Conservation (phyloP, 805 yeast species). For the Kodamaea lidongshanica region DNA sequence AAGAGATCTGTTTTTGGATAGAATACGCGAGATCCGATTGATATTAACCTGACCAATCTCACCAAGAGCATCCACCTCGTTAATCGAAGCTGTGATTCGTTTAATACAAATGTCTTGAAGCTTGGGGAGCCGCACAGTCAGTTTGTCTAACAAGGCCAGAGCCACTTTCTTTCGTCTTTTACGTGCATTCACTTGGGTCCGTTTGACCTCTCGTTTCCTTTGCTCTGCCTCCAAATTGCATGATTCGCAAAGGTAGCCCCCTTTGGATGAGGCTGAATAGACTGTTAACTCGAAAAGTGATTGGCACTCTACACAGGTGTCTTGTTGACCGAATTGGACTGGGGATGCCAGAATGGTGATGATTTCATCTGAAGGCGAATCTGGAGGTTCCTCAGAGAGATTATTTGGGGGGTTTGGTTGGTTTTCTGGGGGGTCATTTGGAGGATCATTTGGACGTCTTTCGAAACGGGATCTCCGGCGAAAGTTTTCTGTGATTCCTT, state of each 20-base stretch:
- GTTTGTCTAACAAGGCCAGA: conserved; percentile 72
- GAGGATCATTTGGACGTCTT: too few relatives aligned
- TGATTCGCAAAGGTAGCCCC: conserved; percentile 63
- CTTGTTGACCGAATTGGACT: conserved; percentile 50
- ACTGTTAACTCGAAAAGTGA: conserved; percentile 54
- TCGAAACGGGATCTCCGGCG: too few relatives aligned
- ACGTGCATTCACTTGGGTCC: conserved; percentile 57
- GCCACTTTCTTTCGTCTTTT: conserved; percentile 76
- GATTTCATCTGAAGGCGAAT: too few relatives aligned
- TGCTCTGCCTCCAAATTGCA: conserved; percentile 43
- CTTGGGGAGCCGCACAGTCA: conserved; percentile 56
- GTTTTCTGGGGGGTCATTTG: not conserved
- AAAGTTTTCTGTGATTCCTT: conserved; percentile 83
- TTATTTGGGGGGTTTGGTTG: conserved; percentile 2
- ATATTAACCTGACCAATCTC: conserved; percentile 74
- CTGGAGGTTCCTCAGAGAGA: too few relatives aligned
- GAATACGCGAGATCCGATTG: conserved; percentile 65
- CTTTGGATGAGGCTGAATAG: conserved; percentile 51
- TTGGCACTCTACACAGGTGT: conserved; percentile 59
- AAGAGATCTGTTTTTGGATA: conserved; percentile 77
- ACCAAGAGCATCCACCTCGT: conserved; percentile 75
- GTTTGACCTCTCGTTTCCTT: conserved; percentile 40
- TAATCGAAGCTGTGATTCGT: conserved; percentile 58
- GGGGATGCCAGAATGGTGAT: too few relatives aligned
- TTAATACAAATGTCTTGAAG: conserved; percentile 79